Conservation (phyloP, 495 filamentous ascomycete genomes). For the Podospora pseudocomata region DNA sequence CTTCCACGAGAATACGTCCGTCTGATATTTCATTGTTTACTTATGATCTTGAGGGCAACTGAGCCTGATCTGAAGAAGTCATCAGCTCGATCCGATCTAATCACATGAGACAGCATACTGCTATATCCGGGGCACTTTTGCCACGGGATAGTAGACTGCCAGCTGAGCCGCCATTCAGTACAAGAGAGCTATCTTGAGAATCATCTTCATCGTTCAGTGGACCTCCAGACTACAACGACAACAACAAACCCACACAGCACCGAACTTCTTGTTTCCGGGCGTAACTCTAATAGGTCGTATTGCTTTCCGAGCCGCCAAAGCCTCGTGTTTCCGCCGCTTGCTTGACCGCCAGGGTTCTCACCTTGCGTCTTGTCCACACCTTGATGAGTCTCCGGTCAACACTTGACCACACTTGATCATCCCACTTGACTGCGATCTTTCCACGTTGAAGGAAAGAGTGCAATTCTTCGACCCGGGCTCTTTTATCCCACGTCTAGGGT, state of each 20-base stretch:
- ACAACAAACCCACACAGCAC: neutral
- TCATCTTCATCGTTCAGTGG: neutral
- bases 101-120: neutral
- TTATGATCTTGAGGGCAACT: neutral
- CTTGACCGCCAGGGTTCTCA: neutral
- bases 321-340: neutral
- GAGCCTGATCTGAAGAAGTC: neutral
- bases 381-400: neutral
- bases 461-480: neutral
- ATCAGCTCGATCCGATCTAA: neutral
- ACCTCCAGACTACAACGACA: neutral
- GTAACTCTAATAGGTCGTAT: neutral
- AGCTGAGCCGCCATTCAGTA: neutral
- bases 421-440: neutral
- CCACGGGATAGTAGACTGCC: neutral
- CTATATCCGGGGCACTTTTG: neutral
- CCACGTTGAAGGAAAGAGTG: neutral
- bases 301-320: no score
- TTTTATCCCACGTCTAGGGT: no score
- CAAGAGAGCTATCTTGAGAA: neutral
- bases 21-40: neutral
- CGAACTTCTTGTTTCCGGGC: neutral
- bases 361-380: neutral
- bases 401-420: no score
- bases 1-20: neutral